Conservation (phyloP, 1,139 yeast species). For the Williopsis jadinii region DNA sequence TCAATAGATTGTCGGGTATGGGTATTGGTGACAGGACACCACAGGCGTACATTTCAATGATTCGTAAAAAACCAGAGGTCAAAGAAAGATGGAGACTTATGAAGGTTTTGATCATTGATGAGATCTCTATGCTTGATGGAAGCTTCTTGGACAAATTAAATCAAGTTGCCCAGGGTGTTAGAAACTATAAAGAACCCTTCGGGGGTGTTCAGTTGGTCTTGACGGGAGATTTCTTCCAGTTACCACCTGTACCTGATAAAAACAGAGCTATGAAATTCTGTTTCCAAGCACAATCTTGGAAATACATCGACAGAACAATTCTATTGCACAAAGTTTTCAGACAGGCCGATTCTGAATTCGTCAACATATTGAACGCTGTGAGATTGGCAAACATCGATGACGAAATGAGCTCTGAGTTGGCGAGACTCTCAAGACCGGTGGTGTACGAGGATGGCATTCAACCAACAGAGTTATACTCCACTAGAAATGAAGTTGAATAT, state of each 20-base stretch:
- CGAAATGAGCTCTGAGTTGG: conserved; percentile 38
- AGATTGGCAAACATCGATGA: conserved; percentile 57
- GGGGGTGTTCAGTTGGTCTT: conserved; percentile 78
- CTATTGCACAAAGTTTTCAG: conserved; percentile 61
- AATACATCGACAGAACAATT: conserved; percentile 44
- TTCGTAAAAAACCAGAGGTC: conserved; percentile 24
- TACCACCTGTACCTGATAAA: conserved; percentile 63
- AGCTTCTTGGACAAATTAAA: conserved; percentile 58
- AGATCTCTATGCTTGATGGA: conserved; percentile 79
- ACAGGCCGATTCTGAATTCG: conserved; percentile 59
- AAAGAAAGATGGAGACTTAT: conserved; percentile 52
- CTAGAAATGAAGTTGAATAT: conserved; percentile 63
- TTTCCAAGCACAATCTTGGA: conserved; percentile 57
- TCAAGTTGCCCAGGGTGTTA: conserved; percentile 45
- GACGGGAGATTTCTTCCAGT: conserved; percentile 81
- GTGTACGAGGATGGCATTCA: conserved; percentile 63
- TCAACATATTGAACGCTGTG: conserved; percentile 68
- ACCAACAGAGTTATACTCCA: conserved; percentile 77
- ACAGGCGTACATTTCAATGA: conserved; percentile 3
- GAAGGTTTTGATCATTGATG: conserved; percentile 70
- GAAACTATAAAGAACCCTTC: conserved; percentile 47
- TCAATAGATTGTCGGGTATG: conserved; percentile 72
- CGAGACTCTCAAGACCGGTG: conserved; percentile 44
- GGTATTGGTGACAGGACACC: conserved; percentile 60
- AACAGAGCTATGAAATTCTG: conserved; percentile 38